Base-by-base conservation (phyloP, 495 filamentous ascomycete genomes). In the Annulohypoxylon moriforme region DNA sequence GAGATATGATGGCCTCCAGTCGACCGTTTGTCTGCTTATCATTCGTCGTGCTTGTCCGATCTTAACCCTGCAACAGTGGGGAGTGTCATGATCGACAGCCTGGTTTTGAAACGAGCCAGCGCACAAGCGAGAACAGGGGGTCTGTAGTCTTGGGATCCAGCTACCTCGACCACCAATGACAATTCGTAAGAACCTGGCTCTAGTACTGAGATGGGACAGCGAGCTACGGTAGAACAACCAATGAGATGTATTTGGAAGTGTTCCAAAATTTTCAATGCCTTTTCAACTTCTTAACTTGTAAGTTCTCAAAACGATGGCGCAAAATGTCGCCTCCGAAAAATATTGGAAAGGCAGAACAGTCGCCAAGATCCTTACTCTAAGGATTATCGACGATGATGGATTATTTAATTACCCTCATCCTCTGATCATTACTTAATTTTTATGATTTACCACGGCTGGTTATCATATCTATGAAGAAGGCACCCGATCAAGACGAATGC, bases 101-200 rank as follows among this genome's bases (percentile, higher is more conserved):
- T 63, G 31, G 38, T 46, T 64, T 60, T 64, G 67, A 74, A 74
- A 70, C 67, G 59, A 55, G 55, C 71, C 65, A 73, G 67, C 50
- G 40, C 61, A 53, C 46, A 47, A 70, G 46, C 11, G 59, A 63
- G n/a, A 14, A 71, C 63, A 67, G 63, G 67, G 71, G 31, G 50
- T 44, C 13, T 53, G 31, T 10, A 50, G 34, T 47, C 31, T 64
- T 25, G 60, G 67, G 50, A 38, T 56, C 59, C 53, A 33, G 20
- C 20, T 63, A 46, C 36, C 44, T 20, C 4, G 59, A 34, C 60
- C 60, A 22, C 71, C 71, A 74, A 74, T 74, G 34, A 31, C 52
- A 58, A 40, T 38, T 70, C 67, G 33, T 67, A 40, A 62, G 22
- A 40, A 18, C 67, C 66, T 46, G 7, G 60, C 61, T 27, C 52